Conservation (phyloP, 1,284 basidiomycete genomes). For the Ustilago bromivora region DNA sequence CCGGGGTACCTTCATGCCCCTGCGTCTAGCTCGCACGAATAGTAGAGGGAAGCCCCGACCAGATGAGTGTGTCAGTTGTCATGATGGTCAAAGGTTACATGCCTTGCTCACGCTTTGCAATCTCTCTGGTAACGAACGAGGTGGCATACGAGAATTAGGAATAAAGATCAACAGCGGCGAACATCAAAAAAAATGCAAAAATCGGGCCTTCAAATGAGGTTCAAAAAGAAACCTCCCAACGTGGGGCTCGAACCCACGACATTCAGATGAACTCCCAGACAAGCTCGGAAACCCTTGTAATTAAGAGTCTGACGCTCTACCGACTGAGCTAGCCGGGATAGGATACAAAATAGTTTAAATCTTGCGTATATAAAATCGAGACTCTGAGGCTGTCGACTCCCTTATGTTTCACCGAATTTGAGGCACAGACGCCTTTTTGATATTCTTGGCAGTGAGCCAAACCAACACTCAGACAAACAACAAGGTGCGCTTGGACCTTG, state of each 20-base stretch:
- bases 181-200: neutral
- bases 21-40: no score
- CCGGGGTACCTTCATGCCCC: no score
- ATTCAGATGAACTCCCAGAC: conserved; percentile 58
- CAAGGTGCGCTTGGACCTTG: neutral
- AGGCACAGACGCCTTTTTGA: neutral
- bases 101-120: no score
- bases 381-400: no score
- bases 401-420: neutral
- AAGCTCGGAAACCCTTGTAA: conserved; percentile 48
- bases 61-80: no score
- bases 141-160: neutral
- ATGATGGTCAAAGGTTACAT: no score
- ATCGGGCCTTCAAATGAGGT: neutral
- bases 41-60: no score
- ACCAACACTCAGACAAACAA: neutral
- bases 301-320: conserved; percentile 70
- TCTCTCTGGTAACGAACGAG: neutral
- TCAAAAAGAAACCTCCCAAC: conserved; percentile 61
- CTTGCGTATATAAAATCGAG: neutral
- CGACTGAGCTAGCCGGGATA: conserved; percentile 70
- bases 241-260: conserved; percentile 69
- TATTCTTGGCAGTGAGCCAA: neutral
- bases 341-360: accelerated
- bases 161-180: neutral